Percentiles rank a stretch among this genome's conserved stretches.
Conservation (phyloP, 176 grass and related monocot genomes). For the Microstegium vimineum region DNA sequence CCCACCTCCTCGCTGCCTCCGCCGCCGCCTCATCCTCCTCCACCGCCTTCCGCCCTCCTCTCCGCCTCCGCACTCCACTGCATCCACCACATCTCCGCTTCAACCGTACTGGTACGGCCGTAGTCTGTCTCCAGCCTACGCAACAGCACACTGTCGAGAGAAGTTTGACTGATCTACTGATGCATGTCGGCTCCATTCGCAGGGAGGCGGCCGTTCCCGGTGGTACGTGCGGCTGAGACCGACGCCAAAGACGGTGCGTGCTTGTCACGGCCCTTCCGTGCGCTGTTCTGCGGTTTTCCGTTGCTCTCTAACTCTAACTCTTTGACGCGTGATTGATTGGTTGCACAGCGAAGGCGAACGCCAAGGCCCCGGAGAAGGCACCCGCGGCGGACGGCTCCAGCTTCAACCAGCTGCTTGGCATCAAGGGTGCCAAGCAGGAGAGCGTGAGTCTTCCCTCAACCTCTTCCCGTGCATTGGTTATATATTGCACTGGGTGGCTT, state of each 20-base stretch:
- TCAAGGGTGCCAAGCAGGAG: conserved; percentile 88
- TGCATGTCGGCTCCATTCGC: conserved; percentile 21
- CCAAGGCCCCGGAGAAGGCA: conserved; percentile 47
- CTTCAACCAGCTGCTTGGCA: conserved; percentile 96
- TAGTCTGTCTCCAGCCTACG: background rate
- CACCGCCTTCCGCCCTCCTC: conserved; percentile 17
- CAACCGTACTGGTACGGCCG: conserved; percentile 29
- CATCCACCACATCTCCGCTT: conserved; percentile 17
- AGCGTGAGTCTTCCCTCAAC: conserved; percentile 44
- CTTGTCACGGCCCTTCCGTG: background rate
- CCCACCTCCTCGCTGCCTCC: conserved; percentile 31
- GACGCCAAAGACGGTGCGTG: conserved; percentile 57
- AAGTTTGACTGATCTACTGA: background rate
- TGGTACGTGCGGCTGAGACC: conserved; percentile 48
- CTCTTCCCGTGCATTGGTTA: background rate
- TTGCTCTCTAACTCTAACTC: background rate
- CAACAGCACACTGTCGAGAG: background rate
- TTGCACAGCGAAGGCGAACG: conserved; percentile 45
- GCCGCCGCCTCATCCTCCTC: conserved; percentile 14
- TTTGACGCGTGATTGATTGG: conserved; percentile 10
- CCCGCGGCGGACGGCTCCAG: conserved; percentile 64
- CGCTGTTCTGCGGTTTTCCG: background rate
- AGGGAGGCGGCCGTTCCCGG: conserved; percentile 41
- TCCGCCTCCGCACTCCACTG: background rate
- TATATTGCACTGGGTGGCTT: background rate